Base-by-base conservation (phyloP, 164 flowering plant genomes). In the Liquidambar formosana region DNA sequence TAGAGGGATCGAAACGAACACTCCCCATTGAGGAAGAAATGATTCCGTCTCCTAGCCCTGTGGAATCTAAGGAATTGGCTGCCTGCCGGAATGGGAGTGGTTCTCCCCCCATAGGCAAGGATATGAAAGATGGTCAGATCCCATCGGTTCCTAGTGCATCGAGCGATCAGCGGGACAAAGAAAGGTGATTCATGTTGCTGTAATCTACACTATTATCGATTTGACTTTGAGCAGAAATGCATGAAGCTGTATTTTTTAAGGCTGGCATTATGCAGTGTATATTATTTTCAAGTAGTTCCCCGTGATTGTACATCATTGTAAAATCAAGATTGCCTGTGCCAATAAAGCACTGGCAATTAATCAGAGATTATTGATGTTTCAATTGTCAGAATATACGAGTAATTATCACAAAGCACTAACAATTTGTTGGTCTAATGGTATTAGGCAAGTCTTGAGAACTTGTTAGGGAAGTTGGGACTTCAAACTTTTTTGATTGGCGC, bases 1-100 rank as follows among this genome's bases (percentile, higher is more conserved):
- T 90, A 33, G 92, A 90, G 21, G 92, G 95, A 45, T 83, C 92
- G 5, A 90, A 82, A 68, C 72, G 88, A 28, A 86, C 88, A 0
- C 82, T 81, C 61, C 85, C 85, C 18, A 77, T 81, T 16, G 82
- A 76, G 23, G 85, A 81, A 43, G 80, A 68, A 12, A 51, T 49
- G 21, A 14, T 45, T 38, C 38, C 69, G 14, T 38, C 68, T 22
- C 44, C 52, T 26, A n/a, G 66, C 5, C 56, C 53, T n/a, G 44
- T 23, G 5, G 80, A 78, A 43, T 33, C 80, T 0, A 71, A 69
- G 69, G 84, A 53, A 51, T 51, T 51, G 54, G 54, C 54, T 51
- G 54, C 54, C 43, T n/a, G 22, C 26, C 48, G 72, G 3, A 79
- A 64, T 63, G 66, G 74, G 13, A 25, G 67, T 22, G 67, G 62